Evolutionary conservation across 2,329 filamentous ascomycete genomes (phyloP).

Genomic region (Alternaria rosae): DNA sequence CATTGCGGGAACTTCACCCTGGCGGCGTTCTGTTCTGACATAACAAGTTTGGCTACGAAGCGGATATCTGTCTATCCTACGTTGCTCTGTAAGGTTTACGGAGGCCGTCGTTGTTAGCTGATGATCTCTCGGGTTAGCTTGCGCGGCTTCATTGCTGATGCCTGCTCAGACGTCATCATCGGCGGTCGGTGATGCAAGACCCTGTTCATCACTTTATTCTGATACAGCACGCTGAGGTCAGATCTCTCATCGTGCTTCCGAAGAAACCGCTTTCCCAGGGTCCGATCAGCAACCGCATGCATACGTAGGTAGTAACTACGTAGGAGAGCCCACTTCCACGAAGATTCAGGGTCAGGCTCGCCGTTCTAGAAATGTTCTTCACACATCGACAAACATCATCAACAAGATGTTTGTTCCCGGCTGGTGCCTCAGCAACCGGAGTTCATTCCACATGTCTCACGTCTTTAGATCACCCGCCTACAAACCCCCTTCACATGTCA

Average conservation of each 20-base stretch:
- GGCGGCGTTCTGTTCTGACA: constrained; percentile 8
- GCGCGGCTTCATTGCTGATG: constrained; percentile 12
- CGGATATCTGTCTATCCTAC: not conserved
- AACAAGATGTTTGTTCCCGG: not conserved
- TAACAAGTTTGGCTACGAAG: constrained; percentile 4
- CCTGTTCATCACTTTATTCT: constrained; percentile 32
- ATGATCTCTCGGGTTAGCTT: constrained; percentile 14
- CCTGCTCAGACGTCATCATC: constrained; percentile 21
- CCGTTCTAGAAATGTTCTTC: not conserved
- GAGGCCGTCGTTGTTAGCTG: constrained; percentile 8
- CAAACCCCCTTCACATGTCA: not conserved
- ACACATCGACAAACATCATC: not conserved
- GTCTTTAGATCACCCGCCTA: not conserved
- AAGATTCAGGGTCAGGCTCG: not conserved
- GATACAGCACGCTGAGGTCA: constrained; percentile 26
- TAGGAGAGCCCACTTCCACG: not conserved
- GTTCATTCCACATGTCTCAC: not conserved
- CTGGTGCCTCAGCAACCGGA: not conserved
- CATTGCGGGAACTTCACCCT: constrained; percentile 9
- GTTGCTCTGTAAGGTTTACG: constrained; percentile 5
- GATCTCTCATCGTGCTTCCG: constrained; percentile 23
- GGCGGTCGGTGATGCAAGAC: constrained; percentile 29
- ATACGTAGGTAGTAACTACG: constrained; percentile 11
- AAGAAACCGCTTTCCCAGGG: constrained; percentile 4
- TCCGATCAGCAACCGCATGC: not conserved